Conservation (phyloP, 75 land plant species). For the Adiantum capillusveneris region DNA sequence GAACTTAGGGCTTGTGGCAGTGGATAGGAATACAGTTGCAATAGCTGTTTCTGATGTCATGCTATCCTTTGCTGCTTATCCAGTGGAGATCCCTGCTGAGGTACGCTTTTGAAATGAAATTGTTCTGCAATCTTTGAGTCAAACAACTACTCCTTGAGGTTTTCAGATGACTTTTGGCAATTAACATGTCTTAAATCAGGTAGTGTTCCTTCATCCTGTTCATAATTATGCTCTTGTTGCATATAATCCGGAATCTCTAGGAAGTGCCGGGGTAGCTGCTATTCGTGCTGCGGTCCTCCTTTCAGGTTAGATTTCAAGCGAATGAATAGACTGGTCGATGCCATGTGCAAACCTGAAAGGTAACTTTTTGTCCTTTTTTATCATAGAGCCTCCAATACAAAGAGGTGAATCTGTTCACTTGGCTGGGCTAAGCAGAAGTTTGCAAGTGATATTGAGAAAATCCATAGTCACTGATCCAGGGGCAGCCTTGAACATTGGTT, state of each 20-base stretch:
- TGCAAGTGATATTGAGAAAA: constrained; percentile 88
- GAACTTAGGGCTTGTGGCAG: constrained; percentile 73
- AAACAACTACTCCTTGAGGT: neutral
- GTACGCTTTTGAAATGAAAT: too few species aligned
- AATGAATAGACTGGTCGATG: neutral
- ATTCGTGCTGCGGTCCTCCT: constrained; percentile 76
- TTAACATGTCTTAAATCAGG: constrained; percentile 42
- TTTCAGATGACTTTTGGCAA: too few species aligned
- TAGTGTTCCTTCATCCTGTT: constrained; percentile 88
- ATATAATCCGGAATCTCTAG: constrained; percentile 74
- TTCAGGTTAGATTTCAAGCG: constrained; percentile 43
- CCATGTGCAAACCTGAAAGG: neutral
- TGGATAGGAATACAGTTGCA: constrained; percentile 91
- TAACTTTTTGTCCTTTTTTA: neutral
- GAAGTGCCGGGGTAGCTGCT: constrained; percentile 55
- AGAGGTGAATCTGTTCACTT: constrained; percentile 87
- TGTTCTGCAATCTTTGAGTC: neutral
- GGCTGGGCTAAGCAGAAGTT: constrained; percentile 78
- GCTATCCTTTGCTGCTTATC: constrained; percentile 95
- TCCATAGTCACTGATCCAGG: constrained; percentile 85
- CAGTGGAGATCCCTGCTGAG: constrained; percentile 91
- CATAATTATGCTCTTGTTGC: constrained; percentile 92
- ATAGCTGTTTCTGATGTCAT: constrained; percentile 89
- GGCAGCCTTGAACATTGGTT: constrained; percentile 76
- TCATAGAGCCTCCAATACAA: constrained; percentile 60